Conservation (phyloP, 192 early-diverging fungal genomes). For the Coemansia sp. region DNA sequence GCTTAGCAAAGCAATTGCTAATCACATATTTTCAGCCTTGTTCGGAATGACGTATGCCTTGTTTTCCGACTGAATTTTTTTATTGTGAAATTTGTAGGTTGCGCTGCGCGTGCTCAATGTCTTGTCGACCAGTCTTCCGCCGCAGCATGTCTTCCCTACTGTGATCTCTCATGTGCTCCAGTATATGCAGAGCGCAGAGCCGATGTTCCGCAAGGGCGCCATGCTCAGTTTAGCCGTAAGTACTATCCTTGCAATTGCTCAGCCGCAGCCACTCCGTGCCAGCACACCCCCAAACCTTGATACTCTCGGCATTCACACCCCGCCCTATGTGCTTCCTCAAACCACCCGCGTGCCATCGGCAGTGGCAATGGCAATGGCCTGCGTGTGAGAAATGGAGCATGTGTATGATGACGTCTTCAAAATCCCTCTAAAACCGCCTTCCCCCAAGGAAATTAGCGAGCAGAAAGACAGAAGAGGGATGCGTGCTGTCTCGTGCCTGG, state of each 20-base stretch:
- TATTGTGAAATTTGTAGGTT: conserved; percentile 34
- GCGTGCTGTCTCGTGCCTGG: not conserved
- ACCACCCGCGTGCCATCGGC: not conserved
- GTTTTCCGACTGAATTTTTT: conserved; percentile 34
- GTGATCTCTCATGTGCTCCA: conserved; percentile 69
- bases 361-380: not conserved
- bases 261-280: not conserved
- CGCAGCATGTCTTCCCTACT: conserved; percentile 83
- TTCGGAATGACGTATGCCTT: conserved; percentile 16
- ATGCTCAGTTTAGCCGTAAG: conserved; percentile 82
- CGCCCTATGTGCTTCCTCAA: not conserved
- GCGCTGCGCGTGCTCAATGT: conserved; percentile 73
- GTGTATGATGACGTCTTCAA: not conserved
- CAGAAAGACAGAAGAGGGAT: not conserved
- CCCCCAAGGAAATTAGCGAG: not conserved
- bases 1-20: conserved; percentile 2
- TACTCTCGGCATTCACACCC: not conserved
- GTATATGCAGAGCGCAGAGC: conserved; percentile 78
- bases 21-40: not conserved
- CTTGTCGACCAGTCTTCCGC: conserved; percentile 79
- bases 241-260: conserved; percentile 9
- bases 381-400: not conserved
- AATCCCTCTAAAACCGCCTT: not conserved
- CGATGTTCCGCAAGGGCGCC: conserved; percentile 76
- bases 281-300: not conserved